Evolutionary conservation across 331 rosid genomes (phyloP).

Genomic region (Acacia concinna): DNA sequence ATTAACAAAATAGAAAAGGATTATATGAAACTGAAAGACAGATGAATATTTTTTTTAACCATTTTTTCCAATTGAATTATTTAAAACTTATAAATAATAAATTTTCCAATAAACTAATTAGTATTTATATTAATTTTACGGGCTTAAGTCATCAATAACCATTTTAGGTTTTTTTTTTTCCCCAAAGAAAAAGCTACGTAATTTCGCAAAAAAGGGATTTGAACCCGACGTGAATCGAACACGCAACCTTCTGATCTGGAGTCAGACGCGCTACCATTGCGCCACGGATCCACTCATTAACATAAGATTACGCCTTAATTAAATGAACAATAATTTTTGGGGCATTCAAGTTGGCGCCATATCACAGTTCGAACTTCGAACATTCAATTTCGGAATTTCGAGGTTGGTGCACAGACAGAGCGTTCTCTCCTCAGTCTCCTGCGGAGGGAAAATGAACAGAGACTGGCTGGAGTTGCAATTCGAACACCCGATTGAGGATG

Average conservation of each 20-base stretch:
- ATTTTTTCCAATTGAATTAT: too few species aligned
- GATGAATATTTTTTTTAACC: too few species aligned
- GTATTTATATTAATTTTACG: too few species aligned
- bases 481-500: constrained; percentile 44
- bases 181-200: background rate
- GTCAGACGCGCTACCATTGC: constrained; percentile 99
- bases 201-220: background rate
- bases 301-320: fast-evolving
- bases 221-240: constrained; percentile 99
- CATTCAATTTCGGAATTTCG: too few species aligned
- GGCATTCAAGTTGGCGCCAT: too few species aligned
- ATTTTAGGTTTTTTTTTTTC: background rate
- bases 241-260: constrained; percentile 99
- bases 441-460: constrained; percentile 32
- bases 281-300: constrained; percentile 70
- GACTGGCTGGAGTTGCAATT: constrained; percentile 38
- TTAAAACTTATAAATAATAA: too few species aligned
- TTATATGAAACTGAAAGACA: background rate
- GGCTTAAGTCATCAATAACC: too few species aligned
- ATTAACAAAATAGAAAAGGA: background rate
- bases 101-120: background rate
- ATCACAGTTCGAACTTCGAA: too few species aligned
- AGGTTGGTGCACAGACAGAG: too few species aligned
- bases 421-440: too few species aligned
- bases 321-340: too few species aligned